Conservation (phyloP, 192 early-diverging fungal species). For the Phlyctochytrium planicorne region DNA sequence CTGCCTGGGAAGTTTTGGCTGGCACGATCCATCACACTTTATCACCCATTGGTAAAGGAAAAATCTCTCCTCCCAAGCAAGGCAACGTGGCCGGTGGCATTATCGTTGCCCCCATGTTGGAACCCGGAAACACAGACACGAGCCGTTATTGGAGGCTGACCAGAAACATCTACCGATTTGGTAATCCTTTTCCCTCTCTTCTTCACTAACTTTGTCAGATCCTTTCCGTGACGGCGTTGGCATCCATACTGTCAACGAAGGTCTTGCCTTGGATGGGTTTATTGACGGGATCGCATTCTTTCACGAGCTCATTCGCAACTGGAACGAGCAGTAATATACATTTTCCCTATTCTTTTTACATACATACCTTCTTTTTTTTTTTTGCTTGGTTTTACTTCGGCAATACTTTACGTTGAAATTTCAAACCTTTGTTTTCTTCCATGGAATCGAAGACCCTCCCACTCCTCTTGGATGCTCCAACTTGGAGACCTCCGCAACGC, state of each 20-base stretch:
- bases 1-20: slow-evolving; percentile 32
- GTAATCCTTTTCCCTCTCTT: slow-evolving; percentile 8
- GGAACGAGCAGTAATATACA: too few relatives aligned
- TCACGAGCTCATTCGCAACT: slow-evolving; percentile 45
- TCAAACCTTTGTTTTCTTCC: too few relatives aligned
- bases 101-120: slow-evolving; percentile 36
- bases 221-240: neutral
- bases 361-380: too few relatives aligned
- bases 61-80: too few relatives aligned
- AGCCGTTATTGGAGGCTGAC: slow-evolving; percentile 37
- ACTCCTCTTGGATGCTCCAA: too few relatives aligned
- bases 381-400: too few relatives aligned
- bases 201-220: neutral
- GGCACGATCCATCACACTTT: slow-evolving; percentile 39
- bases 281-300: slow-evolving; percentile 32
- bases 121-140: slow-evolving; percentile 46
- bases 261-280: slow-evolving; percentile 15
- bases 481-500: too few relatives aligned
- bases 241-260: slow-evolving; percentile 29
- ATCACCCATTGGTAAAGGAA: neutral
- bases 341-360: too few relatives aligned
- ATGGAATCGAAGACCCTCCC: too few relatives aligned
- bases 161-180: slow-evolving; percentile 38
- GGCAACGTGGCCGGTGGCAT: neutral
- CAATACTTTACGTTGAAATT: too few relatives aligned